Conservation (phyloP, 2,329 filamentous ascomycete species). For the Pseudocercospora musae region DNA sequence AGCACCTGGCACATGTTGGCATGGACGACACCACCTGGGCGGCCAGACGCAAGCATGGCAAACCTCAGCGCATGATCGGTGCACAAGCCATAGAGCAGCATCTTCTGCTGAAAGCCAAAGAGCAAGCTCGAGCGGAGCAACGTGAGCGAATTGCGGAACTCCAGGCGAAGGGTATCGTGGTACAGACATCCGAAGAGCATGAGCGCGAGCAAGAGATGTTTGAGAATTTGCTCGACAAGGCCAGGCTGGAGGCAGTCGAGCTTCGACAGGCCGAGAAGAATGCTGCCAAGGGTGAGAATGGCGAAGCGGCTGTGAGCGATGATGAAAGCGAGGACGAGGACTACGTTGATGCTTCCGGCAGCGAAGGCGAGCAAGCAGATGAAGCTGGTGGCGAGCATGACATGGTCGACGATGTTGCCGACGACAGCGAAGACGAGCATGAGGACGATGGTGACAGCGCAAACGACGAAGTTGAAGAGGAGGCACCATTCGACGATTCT, state of each 20-base stretch:
- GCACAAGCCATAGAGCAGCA: constrained; percentile 64
- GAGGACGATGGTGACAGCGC: constrained; percentile 32
- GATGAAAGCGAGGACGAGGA: constrained; percentile 57
- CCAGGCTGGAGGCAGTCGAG: constrained; percentile 73
- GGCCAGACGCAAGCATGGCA: constrained; percentile 54
- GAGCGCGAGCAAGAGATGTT: constrained; percentile 77
- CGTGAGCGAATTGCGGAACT: constrained; percentile 74
- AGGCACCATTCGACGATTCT: constrained; percentile 9
- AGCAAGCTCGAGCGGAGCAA: constrained; percentile 75
- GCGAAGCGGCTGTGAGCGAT: constrained; percentile 47
- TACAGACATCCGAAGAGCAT: constrained; percentile 84
- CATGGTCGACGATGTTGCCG: constrained; percentile 18
- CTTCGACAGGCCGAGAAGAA: constrained; percentile 75
- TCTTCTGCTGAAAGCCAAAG: constrained; percentile 68
- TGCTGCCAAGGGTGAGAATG: constrained; percentile 61
- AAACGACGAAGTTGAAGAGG: constrained; percentile 21
- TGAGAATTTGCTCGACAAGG: constrained; percentile 83
- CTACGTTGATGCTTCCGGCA: constrained; percentile 26
- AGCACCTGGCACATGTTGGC: constrained; percentile 35
- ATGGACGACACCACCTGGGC: constrained; percentile 48
- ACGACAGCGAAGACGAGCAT: constrained; percentile 25
- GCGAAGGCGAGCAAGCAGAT: constrained; percentile 17
- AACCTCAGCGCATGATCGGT: constrained; percentile 61
- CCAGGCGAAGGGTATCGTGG: constrained; percentile 71
- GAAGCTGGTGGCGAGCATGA: constrained; percentile 5